Evolutionary conservation across 345 rosid species (phyloP), one percentile per base, ranked within the genome.

Genomic region (sweet orange (Citrus sinensis)): DNA sequence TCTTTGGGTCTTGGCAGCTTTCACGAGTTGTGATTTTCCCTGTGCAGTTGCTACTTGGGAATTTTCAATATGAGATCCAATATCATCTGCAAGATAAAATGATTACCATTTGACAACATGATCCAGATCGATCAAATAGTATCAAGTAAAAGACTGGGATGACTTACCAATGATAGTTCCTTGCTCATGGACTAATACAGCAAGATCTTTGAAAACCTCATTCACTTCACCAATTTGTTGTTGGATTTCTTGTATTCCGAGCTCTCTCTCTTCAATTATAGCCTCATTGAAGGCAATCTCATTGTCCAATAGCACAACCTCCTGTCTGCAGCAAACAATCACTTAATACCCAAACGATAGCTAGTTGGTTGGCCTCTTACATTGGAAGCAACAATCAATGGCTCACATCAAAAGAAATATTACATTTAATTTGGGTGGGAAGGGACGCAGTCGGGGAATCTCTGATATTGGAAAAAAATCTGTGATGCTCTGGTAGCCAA

Each of bases 211-310:
- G 65, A 97, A 92, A 24, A 94, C 90, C 80, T 94, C 96, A 29
- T 97, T 91, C 78, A 94, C 99, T 88, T 97, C 98, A 11, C 98
- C 98, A 81, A 97, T 94, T 83, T 94, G 98, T 82, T 90, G 93
- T 85, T 93, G 98, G 77, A 97, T 92, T 80, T 93, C 98, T 71
- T 94, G 92, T 76, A 94, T 93, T 78, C 98, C 98, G 58, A 90
- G 98, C 67, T 97, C 98, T 85, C 98, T 90, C 86, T 96, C 99
- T 75, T 96, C 98, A 60, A 94, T 92, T 34, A 94, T 71, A 71
- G 98, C 98, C 74, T 94, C 99, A 67, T 97, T 92, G 72, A 97
- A 97, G 27, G 86, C 86, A 78, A 97, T 92, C 89, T 94, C 98
- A 79, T 97, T 94, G 78, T 97, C 98, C 88, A 93, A 79, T 42